Evolutionary conservation across 768 basidiomycete genomes (phyloP), one percentile per base, ranked within the genome.

Genomic region (Collybia mongolica): DNA sequence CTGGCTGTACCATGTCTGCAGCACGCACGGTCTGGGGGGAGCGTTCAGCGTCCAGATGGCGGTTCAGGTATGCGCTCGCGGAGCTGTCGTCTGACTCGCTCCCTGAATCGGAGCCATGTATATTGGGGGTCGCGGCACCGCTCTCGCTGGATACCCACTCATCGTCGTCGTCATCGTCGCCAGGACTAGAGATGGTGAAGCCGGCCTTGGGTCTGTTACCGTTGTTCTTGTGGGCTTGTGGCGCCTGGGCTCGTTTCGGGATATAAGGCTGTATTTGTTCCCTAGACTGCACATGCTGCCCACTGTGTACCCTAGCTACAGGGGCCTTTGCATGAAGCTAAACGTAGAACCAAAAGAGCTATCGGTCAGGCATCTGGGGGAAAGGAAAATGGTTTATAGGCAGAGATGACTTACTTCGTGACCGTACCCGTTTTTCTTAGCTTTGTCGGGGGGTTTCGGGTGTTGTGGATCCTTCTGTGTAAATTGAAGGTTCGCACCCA

Each of bases 131-230:
- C 0, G 71, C 86, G 0, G 80, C 84, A 6, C 86, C 88, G 59
- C 86, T 89, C 65, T 87, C 86, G 62, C 83, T 88, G 22, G 88
- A 90, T 1, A 86, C 76, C 87, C 87, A 90, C 49, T 82, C 88
- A 48, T 88, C 86, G 9, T 87, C 86, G 51, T 82, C 82, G 11
- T 72, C 71, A 6, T 71, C 72, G 19, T 70, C 66, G 23, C 54
- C 73, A 24, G 77, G 69, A 44, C 73, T 77, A 7, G 83, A 72
- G 49, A 87, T 73, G 11, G 79, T 79, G 60, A 89, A 88, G 4
- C 80, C 84, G 19, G 69, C 60, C 60, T 81, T 83, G 9, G 66
- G 62, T 56, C 67, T 70, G 48, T 53, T 60, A 3, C 63, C 67
- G 36, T 64, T 65, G n/a, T 55, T 26, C 51, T 69, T 69, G 23